A percentile compares a stretch with the other conserved stretches of the same genome.
Evolutionary conservation across 139 green algal species (phyloP).

Genomic region (Chlamydomonas incerta): DNA sequence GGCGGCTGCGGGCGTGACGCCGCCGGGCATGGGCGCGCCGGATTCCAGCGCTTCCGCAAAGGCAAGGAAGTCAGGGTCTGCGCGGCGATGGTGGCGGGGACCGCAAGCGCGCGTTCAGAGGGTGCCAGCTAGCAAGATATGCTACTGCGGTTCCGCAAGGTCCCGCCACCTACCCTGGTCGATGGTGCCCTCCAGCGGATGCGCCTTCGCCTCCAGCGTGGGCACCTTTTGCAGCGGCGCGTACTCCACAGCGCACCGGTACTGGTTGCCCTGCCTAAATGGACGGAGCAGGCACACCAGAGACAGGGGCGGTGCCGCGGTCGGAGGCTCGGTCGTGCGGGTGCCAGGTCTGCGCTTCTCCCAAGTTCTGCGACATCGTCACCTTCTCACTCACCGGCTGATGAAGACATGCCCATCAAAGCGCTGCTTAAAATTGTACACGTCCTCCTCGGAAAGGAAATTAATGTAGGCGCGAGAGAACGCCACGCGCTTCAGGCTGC

Average conservation of each 20-base stretch:
- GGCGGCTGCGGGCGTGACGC: neutral
- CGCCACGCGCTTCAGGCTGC: slow-evolving; percentile 60
- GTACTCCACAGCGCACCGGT: slow-evolving; percentile 75
- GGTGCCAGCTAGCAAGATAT: no score
- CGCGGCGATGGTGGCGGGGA: no score
- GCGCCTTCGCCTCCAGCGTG: slow-evolving; percentile 51
- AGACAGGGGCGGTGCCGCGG: no score
- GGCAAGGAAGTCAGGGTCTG: slow-evolving; percentile 77
- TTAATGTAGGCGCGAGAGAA: slow-evolving; percentile 78
- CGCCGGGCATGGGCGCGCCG: slow-evolving; percentile 57
- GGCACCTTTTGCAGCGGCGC: slow-evolving; percentile 78
- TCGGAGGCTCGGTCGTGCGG: no score
- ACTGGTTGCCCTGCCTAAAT: slow-evolving; percentile 74
- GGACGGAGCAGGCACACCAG: no score
- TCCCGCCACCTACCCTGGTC: slow-evolving; percentile 62
- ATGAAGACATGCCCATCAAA: slow-evolving; percentile 81
- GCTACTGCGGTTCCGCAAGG: no score
- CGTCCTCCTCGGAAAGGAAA: slow-evolving; percentile 58
- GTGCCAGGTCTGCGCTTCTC: no score
- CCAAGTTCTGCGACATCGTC: no score
- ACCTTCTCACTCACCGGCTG: neutral
- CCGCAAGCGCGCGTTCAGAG: no score
- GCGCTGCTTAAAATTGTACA: slow-evolving; percentile 71
- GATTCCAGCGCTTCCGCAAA: slow-evolving; percentile 69
- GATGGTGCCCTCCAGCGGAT: slow-evolving; percentile 76